A percentile compares a stretch with the other conserved stretches of the same genome.
Evolutionary conservation across 305 asterid genomes (phyloP).

Genomic region (Fraxinus greggii): DNA sequence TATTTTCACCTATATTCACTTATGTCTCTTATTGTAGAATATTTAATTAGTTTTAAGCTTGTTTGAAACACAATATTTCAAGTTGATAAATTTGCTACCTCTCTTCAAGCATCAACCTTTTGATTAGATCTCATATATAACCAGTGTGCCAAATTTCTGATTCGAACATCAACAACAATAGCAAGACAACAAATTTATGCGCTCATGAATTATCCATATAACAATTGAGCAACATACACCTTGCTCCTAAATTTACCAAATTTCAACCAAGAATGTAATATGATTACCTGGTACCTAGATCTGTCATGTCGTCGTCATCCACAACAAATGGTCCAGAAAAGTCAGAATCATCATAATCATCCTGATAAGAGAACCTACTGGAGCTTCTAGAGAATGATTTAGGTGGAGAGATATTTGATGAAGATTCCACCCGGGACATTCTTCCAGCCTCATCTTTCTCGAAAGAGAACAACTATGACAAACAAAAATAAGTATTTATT

Average conservation of each 20-base stretch:
- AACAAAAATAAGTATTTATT: conserved; percentile 14
- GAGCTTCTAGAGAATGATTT: conserved; percentile 67
- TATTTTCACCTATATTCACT: not conserved
- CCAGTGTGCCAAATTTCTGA: conserved; percentile 5
- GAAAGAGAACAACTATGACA: conserved; percentile 44
- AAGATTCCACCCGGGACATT: conserved; percentile 35
- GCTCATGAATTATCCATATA: conserved; percentile 9
- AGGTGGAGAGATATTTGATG: conserved; percentile 50
- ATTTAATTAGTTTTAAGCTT: conserved; percentile 1
- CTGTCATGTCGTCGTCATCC: conserved; percentile 61
- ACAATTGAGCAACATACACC: conserved; percentile 4
- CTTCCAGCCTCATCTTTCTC: conserved; percentile 50
- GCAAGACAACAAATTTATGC: not conserved
- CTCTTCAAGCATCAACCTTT: conserved; percentile 16
- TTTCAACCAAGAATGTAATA: conserved; percentile 14
- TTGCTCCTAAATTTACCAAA: conserved; percentile 15
- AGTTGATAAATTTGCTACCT: not conserved
- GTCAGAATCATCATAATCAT: conserved; percentile 66
- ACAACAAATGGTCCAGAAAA: conserved; percentile 70
- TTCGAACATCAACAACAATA: conserved; percentile 2
- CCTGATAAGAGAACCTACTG: conserved; percentile 64
- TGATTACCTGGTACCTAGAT: conserved; percentile 64
- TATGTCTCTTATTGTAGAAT: not conserved
- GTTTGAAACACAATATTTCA: conserved; percentile 9
- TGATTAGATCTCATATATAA: not conserved